Conservation (phyloP, 257 asterid species). For the Datura wrightii region DNA sequence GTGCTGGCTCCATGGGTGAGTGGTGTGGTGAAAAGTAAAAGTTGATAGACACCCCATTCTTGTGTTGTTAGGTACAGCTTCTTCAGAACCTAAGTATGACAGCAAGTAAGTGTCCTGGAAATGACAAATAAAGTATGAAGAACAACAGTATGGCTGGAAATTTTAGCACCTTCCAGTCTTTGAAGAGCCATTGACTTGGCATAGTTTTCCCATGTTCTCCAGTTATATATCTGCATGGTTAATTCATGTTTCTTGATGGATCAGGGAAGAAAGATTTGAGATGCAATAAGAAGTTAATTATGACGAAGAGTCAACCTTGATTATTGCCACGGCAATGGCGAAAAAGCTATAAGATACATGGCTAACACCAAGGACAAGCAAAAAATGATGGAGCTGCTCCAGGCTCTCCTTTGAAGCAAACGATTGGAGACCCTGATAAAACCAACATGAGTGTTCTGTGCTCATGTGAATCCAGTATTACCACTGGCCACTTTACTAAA, state of each 20-base stretch:
- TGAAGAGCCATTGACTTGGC: constrained; percentile 85
- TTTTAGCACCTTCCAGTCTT: constrained; percentile 53
- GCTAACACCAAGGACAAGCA: constrained; percentile 79
- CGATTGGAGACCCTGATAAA: constrained; percentile 69
- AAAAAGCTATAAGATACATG: constrained; percentile 84
- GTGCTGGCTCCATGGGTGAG: constrained; percentile 96
- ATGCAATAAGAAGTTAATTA: constrained; percentile 27
- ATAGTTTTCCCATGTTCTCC: constrained; percentile 89
- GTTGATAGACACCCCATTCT: constrained; percentile 68
- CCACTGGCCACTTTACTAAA: not conserved
- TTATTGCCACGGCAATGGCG: constrained; percentile 82
- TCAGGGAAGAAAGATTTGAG: not conserved
- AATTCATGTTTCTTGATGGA: constrained; percentile 20
- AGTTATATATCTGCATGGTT: constrained; percentile 72
- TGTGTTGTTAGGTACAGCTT: constrained; percentile 42
- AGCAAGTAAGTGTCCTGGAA: constrained; percentile 20
- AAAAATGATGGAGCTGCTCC: constrained; percentile 92
- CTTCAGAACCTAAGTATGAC: constrained; percentile 51
- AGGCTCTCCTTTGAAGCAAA: constrained; percentile 95
- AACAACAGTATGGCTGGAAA: constrained; percentile 43
- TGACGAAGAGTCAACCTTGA: constrained; percentile 61
- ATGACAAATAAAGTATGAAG: not conserved
- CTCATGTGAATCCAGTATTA: constrained; percentile 2
- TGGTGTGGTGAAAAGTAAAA: constrained; percentile 67
- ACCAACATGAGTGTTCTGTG: constrained; percentile 21